Evolutionary conservation across 208 protist genomes (phyloP), one percentile per base, ranked within the genome.

Genomic region (Borovskyia barvae): DNA sequence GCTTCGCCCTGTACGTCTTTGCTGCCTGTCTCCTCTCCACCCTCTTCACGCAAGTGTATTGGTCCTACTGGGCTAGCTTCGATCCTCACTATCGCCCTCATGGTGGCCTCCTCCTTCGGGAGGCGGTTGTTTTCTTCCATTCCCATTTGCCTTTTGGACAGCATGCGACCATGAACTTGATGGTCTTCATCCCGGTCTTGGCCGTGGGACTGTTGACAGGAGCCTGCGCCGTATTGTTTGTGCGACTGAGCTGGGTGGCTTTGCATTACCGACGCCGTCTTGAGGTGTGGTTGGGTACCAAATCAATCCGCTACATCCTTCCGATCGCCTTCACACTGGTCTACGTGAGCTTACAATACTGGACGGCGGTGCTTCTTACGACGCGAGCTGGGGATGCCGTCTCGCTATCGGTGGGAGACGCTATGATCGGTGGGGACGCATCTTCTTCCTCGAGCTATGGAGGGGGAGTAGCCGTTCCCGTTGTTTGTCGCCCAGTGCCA

Each of bases 1-100:
- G 66, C 53, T 79, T 82, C 59, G 79, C 75, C 32, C 65, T 82
- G 50, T 85, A 85, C 50, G 71, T 85, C 6, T 82, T 85, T 74
- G 70, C 64, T 1, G 79, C 71, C 22, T 85, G 71, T 20, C 52
- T 85, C 5, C 33, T 85, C 8, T 85, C 71, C 17, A 82, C 61
- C 2, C 33, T 85, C 2, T 75, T 48, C 26, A 56, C 79, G 45
- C 79, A 85, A 46, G 49, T 64, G 29, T 82, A 76, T 48, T 77
- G 77, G 30, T 85, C 79, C 11, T 78, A 74, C 58, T 67, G 69
- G 50, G 29, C 54, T 26, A 72, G 72, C 32, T 76, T 81, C 52
- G 63, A 57, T 33, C 30, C 62, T 14, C 70, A 66, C 28, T 58
- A 76, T 55, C 69, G 71, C 2, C 58, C 35, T 5, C 48, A 45